These are phyloP conservation scores for Hamamelis virginiana DNA, from an alignment of 164 flowering plant genomes.

Conservation along the genomic window DNA sequence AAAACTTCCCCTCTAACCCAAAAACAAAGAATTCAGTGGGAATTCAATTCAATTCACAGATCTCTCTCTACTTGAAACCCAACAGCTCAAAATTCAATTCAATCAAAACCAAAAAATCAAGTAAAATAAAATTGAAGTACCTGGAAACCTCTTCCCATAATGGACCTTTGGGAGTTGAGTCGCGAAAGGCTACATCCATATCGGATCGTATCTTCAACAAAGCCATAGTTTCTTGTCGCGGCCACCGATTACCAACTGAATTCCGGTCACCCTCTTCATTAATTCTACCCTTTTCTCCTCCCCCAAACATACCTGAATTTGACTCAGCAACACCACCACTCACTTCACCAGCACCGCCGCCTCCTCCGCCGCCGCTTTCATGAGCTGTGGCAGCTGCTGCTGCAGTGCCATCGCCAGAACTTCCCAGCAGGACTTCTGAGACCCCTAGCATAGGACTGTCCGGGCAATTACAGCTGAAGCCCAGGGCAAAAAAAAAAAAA, in stretches of 20 bases:
- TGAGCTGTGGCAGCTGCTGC: not conserved
- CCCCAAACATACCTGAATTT: conserved; percentile 26
- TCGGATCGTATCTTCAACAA: conserved; percentile 82
- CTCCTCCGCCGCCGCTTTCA: not conserved
- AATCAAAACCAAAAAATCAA: conserved; percentile 2
- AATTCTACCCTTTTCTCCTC: conserved; percentile 22
- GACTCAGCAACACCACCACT: conserved; percentile 16
- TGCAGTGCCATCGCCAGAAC: conserved; percentile 12
- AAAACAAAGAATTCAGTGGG: not conserved
- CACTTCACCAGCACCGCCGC: conserved; percentile 12
- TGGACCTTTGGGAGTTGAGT: conserved; percentile 90
- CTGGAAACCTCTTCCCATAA: conserved; percentile 97
- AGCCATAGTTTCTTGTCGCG: conserved; percentile 85
- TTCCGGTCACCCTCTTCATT: conserved; percentile 43
- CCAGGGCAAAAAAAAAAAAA: not conserved
- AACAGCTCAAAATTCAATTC: not conserved
- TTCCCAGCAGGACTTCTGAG: conserved; percentile 24
- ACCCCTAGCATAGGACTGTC: conserved; percentile 33
- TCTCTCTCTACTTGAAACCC: not conserved
- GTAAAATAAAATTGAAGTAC: conserved; percentile 28
- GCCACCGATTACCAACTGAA: conserved; percentile 80
- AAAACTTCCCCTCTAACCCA: not conserved
- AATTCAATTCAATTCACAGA: not conserved
- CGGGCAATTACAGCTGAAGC: too few relatives aligned
- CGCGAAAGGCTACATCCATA: conserved; percentile 85